phyloP scores from a whole-genome alignment of 1,139 yeast species.

The Groenewaldozyma auringiensis region DNA sequence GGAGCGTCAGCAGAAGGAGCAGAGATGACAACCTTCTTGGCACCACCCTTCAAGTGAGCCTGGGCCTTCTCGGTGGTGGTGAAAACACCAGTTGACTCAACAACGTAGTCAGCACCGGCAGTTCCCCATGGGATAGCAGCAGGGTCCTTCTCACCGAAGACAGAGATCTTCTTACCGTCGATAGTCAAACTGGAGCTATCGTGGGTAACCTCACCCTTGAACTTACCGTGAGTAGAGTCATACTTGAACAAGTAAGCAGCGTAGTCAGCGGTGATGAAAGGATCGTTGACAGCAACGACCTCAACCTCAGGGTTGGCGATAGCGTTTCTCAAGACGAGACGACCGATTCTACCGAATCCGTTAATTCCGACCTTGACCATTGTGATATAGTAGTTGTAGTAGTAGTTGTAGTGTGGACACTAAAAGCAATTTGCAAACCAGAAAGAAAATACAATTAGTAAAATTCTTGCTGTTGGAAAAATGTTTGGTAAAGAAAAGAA shows the following conservation, averaged over 20 bases:
- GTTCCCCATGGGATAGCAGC: slow-evolving; percentile 76
- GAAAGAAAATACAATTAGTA: background rate
- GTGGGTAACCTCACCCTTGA: slow-evolving; percentile 57
- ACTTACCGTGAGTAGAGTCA: slow-evolving; percentile 80
- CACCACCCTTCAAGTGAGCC: slow-evolving; percentile 78
- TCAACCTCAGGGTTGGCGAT: slow-evolving; percentile 58
- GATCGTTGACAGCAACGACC: slow-evolving; percentile 77
- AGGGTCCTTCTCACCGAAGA: slow-evolving; percentile 75
- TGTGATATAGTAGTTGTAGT: slow-evolving; percentile 21
- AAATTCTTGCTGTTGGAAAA: too few relatives aligned
- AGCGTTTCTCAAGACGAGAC: slow-evolving; percentile 74
- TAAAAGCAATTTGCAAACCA: background rate
- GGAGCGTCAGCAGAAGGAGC: slow-evolving; percentile 88
- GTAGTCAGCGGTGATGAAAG: slow-evolving; percentile 74
- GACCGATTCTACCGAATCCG: slow-evolving; percentile 89
- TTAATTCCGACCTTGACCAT: slow-evolving; percentile 60
- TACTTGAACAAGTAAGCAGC: slow-evolving; percentile 86
- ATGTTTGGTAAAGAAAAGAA: background rate
- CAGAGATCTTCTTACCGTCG: slow-evolving; percentile 60
- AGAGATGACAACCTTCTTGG: slow-evolving; percentile 82
- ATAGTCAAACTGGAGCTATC: slow-evolving; percentile 53
- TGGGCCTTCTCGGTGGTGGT: slow-evolving; percentile 70
- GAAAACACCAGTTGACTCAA: slow-evolving; percentile 88
- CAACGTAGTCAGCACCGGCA: slow-evolving; percentile 67
- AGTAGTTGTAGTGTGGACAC: too few relatives aligned